Evolutionary conservation across 2,329 filamentous ascomycete genomes (phyloP).

Genomic region (Fusarium keratoplasticum): DNA sequence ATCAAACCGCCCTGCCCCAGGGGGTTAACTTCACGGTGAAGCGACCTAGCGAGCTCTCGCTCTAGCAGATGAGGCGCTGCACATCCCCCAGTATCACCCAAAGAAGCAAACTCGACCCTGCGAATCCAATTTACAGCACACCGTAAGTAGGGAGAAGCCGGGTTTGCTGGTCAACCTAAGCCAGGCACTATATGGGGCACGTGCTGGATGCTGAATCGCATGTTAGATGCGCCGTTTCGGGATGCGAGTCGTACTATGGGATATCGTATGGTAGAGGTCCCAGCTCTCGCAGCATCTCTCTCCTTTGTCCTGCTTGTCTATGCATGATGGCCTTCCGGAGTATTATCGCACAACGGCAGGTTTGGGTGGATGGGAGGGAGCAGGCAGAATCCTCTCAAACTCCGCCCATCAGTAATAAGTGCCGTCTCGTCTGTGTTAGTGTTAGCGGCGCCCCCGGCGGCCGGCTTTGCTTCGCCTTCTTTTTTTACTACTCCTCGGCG

Average conservation of each 20-base stretch:
- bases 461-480: background rate
- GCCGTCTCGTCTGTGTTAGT: background rate
- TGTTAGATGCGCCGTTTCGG: conserved; percentile 28
- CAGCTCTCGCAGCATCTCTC: conserved; percentile 5
- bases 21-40: conserved; percentile 1
- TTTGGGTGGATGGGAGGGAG: background rate
- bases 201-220: conserved; percentile 41
- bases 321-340: conserved; percentile 12
- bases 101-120: conserved; percentile 11
- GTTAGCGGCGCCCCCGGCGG: background rate
- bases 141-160: conserved; percentile 15
- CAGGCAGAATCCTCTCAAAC: background rate
- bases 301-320: conserved; percentile 1
- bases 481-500: background rate
- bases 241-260: conserved; percentile 37
- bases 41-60: background rate
- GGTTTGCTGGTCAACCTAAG: conserved; percentile 5
- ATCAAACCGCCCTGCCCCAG: conserved; percentile 5
- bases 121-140: conserved; percentile 19
- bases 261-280: conserved; percentile 17
- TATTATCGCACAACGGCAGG: conserved; percentile 2
- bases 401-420: background rate
- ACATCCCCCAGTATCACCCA: conserved; percentile 11
- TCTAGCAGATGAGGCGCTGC: conserved; percentile 15
- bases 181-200: conserved; percentile 34